phyloP scores from a whole-genome alignment of 805 yeast genomes.

The Metschnikowia aberdeeniae region DNA sequence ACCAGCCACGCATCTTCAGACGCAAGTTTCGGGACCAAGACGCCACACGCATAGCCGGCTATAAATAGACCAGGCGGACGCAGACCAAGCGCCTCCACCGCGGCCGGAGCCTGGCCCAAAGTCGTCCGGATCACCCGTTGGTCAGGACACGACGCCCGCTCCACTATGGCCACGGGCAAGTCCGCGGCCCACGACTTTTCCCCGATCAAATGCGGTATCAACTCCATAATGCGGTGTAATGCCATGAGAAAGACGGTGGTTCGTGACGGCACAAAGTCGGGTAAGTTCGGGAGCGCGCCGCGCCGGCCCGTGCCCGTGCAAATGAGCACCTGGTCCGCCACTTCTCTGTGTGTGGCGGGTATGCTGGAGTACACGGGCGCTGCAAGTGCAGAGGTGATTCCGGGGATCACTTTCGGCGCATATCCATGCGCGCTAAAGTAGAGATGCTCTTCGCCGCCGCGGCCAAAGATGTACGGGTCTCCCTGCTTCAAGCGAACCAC shows the following conservation, averaged over 20 bases:
- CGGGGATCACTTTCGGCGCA: slow-evolving; percentile 74
- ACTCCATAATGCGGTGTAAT: slow-evolving; percentile 64
- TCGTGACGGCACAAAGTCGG: slow-evolving; percentile 65
- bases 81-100: slow-evolving; percentile 73
- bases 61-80: slow-evolving; percentile 91
- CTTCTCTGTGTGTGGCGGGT: slow-evolving; percentile 89
- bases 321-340: slow-evolving; percentile 86
- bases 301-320: slow-evolving; percentile 94
- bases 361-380: slow-evolving; percentile 80
- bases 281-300: slow-evolving; percentile 75
- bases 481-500: slow-evolving; percentile 94
- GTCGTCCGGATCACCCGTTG: slow-evolving; percentile 80
- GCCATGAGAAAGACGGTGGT: slow-evolving; percentile 91
- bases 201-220: slow-evolving; percentile 42
- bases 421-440: slow-evolving; percentile 68
- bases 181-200: slow-evolving; percentile 61
- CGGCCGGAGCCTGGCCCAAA: slow-evolving; percentile 61
- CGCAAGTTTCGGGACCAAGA: slow-evolving; percentile 24
- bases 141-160: slow-evolving; percentile 90
- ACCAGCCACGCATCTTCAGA: slow-evolving; percentile 37
- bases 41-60: slow-evolving; percentile 74
- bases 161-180: slow-evolving; percentile 81
- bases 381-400: slow-evolving; percentile 84
- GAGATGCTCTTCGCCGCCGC: slow-evolving; percentile 89
- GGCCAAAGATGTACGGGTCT: slow-evolving; percentile 92